Conservation (phyloP, 2,329 filamentous ascomycete species). For the Phaeomoniella chlamydospora region DNA sequence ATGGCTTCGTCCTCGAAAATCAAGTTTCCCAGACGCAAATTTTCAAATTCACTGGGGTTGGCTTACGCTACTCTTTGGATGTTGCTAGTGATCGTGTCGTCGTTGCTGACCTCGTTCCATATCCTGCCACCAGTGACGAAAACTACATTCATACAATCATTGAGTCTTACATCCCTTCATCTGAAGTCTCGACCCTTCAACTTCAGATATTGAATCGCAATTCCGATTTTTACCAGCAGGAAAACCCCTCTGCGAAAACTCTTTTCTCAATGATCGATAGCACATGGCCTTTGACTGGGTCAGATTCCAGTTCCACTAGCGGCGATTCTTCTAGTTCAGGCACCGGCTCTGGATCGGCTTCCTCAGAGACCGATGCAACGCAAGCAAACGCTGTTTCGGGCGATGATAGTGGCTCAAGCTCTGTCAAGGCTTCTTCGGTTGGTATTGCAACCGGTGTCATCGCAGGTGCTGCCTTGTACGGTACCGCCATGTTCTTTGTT, state of each 20-base stretch:
- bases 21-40: slow-evolving; percentile 68
- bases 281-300: slow-evolving; percentile 54
- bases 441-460: slow-evolving; percentile 65
- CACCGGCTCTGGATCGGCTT: slow-evolving; percentile 12
- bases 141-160: slow-evolving; percentile 74
- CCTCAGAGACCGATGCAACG: slow-evolving; percentile 8
- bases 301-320: slow-evolving; percentile 23
- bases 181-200: slow-evolving; percentile 52
- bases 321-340: slow-evolving; percentile 15
- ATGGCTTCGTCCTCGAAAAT: slow-evolving; percentile 61
- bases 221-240: slow-evolving; percentile 61
- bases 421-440: slow-evolving; percentile 32
- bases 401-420: slow-evolving; percentile 23
- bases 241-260: slow-evolving; percentile 48
- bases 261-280: slow-evolving; percentile 74
- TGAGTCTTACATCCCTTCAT: slow-evolving; percentile 59
- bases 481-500: slow-evolving; percentile 86
- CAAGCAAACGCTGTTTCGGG: slow-evolving; percentile 23
- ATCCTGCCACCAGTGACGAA: slow-evolving; percentile 40
- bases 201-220: slow-evolving; percentile 57
- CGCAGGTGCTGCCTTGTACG: slow-evolving; percentile 70
- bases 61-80: slow-evolving; percentile 51
- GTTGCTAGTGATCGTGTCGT: slow-evolving; percentile 14
- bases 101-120: slow-evolving; percentile 12
- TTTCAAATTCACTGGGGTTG: slow-evolving; percentile 61